Base-by-base conservation (phyloP, 768 basidiomycete species). In the Russula earlei region DNA sequence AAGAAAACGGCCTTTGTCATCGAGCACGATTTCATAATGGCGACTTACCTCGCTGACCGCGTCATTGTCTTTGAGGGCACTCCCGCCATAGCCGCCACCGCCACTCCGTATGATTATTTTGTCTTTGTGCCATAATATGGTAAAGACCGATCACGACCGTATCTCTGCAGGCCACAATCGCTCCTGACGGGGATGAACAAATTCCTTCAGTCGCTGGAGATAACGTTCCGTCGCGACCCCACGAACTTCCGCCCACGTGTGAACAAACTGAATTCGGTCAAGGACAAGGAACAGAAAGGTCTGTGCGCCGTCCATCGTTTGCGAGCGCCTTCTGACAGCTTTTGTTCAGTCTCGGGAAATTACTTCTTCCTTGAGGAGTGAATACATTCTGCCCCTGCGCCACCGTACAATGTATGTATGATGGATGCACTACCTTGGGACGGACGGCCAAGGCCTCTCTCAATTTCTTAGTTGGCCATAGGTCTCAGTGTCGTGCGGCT, bases 11-110 rank as follows among this genome's bases (percentile, higher is more conserved):
- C 96, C 0, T 97, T 99, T 69, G 81, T 99, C 65, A 97, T 99
- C 67, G 96, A 99, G 79, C 96, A 99, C 83, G 95, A 98, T 76
- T 97, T 99, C 71, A 96, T 98, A 75, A 97, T 97, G 95, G 94
- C 95, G 4, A 97, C 95, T 2, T 98, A 99, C 71, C 87, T 99
- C 54, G 95, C 96, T 40, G 96, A 99, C 68, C 87, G 95, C 44
- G 92, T 96, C 65, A 92, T 95, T 57, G 91, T 94, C 12, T 94
- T 91, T 64, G 85, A 88, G 68, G 90, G 90, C 37, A 71, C 82
- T 64, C 95, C 96, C 6, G 94, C 93, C 40, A 71, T 93, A 48
- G 52, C 85, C 49, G 94, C 96, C 17, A 94, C 85, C 38, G 96
- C 96, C 19, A 87, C 89, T 24, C 90, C 86, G 90, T 95, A 68